Conservation (phyloP, 2,329 filamentous ascomycete genomes). For the Colletotrichum brevisporum region DNA sequence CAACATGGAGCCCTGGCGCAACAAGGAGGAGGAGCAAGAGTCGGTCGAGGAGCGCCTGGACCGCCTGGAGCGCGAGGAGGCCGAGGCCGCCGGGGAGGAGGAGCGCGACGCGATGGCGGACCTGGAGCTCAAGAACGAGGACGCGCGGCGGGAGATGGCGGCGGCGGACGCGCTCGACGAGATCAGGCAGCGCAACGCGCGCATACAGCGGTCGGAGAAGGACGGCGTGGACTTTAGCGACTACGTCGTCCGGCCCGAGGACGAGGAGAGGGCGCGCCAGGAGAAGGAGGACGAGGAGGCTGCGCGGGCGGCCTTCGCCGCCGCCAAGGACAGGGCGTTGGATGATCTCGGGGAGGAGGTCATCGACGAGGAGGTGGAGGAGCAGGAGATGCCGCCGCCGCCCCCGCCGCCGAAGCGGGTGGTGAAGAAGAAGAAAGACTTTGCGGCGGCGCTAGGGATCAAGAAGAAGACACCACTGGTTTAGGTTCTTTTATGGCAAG, state of each 20-base stretch:
- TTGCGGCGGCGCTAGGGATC: constrained; percentile 81
- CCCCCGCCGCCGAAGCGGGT: constrained; percentile 77
- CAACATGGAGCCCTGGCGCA: constrained; percentile 93
- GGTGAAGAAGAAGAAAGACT: constrained; percentile 90
- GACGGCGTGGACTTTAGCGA: constrained; percentile 74
- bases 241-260: constrained; percentile 66
- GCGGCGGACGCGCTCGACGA: constrained; percentile 96
- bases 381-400: constrained; percentile 44
- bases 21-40: constrained; percentile 75
- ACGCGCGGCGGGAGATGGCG: constrained; percentile 95
- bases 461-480: constrained; percentile 83
- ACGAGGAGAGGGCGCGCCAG: constrained; percentile 73
- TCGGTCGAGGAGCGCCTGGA: constrained; percentile 91
- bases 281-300: constrained; percentile 89
- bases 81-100: constrained; percentile 71
- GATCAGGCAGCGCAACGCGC: constrained; percentile 91
- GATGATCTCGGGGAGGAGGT: constrained; percentile 66
- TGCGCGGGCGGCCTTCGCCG: constrained; percentile 82
- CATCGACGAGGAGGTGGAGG: constrained; percentile 47
- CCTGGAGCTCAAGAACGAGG: constrained; percentile 91
- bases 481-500: constrained; percentile 44
- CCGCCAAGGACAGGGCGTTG: constrained; percentile 65
- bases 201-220: constrained; percentile 82
- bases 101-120: constrained; percentile 96
- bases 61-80: constrained; percentile 82